phyloP scores from a whole-genome alignment of 2,329 filamentous ascomycete species.

The Tricladium varicosporioides region DNA sequence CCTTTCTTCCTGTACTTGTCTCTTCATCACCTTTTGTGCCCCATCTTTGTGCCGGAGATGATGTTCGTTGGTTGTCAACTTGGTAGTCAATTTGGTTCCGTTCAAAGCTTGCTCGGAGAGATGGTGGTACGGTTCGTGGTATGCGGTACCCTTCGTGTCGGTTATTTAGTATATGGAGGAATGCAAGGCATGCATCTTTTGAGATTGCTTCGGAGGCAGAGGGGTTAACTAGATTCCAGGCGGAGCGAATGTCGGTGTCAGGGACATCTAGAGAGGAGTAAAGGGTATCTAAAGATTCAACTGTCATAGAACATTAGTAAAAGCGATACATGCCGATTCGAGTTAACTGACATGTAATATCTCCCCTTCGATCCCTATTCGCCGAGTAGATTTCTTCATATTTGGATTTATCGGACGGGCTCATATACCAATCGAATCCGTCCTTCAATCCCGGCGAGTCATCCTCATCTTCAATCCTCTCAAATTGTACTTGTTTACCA shows the following conservation, averaged over 20 bases:
- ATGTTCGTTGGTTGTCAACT: slow-evolving; percentile 68
- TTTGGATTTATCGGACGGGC: slow-evolving; percentile 81
- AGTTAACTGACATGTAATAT: slow-evolving; percentile 67
- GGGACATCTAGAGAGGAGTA: slow-evolving; percentile 78
- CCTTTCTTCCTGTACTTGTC: slow-evolving; percentile 84
- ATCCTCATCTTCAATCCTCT: slow-evolving; percentile 78
- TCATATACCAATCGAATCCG: slow-evolving; percentile 99
- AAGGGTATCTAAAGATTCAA: slow-evolving; percentile 75
- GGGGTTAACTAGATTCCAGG: slow-evolving; percentile 97
- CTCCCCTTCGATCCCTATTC: slow-evolving; percentile 82
- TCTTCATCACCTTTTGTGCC: slow-evolving; percentile 74
- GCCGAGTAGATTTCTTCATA: slow-evolving; percentile 98
- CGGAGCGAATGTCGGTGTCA: slow-evolving; percentile 79
- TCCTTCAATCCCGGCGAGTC: slow-evolving; percentile 86
- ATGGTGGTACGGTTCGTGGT: slow-evolving; percentile 85
- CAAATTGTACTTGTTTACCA: slow-evolving; percentile 78
- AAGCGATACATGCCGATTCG: background rate
- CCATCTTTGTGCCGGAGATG: slow-evolving; percentile 70
- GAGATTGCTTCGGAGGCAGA: slow-evolving; percentile 79
- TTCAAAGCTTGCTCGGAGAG: slow-evolving; percentile 88
- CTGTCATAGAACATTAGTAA: slow-evolving; percentile 40
- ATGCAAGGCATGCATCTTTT: slow-evolving; percentile 91
- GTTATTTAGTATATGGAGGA: slow-evolving; percentile 95
- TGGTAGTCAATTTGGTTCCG: slow-evolving; percentile 97
- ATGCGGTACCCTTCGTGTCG: slow-evolving; percentile 94